Percentiles rank a stretch among this genome's conserved stretches.
These are phyloP conservation scores for Penicillium sp. DNA, from an alignment of 2,329 filamentous ascomycete species.

Conservation along the genomic window DNA sequence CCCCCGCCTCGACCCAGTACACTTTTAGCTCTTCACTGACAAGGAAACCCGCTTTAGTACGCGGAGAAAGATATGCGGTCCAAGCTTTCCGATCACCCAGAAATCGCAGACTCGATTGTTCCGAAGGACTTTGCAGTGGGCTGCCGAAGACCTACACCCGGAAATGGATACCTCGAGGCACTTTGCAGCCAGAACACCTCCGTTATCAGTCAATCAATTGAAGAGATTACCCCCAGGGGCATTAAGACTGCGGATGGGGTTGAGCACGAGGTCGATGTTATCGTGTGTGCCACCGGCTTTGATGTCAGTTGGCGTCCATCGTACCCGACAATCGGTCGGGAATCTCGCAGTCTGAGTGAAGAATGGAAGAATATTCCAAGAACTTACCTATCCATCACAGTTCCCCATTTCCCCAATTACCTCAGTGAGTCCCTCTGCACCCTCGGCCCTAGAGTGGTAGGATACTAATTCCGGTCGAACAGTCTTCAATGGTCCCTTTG, in stretches of 20 bases:
- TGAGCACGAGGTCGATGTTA: conserved; percentile 19
- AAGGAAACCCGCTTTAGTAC: neutral
- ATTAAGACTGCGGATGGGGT: conserved; percentile 25
- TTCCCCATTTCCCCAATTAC: conserved; percentile 29
- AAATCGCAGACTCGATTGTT: conserved; percentile 13
- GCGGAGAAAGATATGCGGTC: conserved; percentile 17
- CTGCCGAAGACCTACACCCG: conserved; percentile 27
- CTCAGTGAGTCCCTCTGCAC: conserved; percentile 11
- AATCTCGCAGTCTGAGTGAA: conserved; percentile 2
- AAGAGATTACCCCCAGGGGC: conserved; percentile 37
- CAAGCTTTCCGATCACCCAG: conserved; percentile 9
- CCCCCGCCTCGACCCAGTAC: neutral
- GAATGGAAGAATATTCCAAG: conserved; percentile 14
- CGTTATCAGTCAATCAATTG: conserved; percentile 42
- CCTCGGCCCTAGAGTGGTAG: neutral
- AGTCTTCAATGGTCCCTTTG: conserved; percentile 26
- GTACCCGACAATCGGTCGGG: conserved; percentile 4
- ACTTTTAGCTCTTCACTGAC: neutral
- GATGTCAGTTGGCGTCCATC: conserved; percentile 10
- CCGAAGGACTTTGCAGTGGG: conserved; percentile 12
- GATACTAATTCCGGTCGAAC: neutral
- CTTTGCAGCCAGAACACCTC: conserved; percentile 36
- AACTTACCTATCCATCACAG: conserved; percentile 21
- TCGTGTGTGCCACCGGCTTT: conserved; percentile 18
- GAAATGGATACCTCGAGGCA: conserved; percentile 21